Evolutionary conservation across 192 early-diverging fungal species (phyloP), one percentile per base, ranked within the genome.

Genomic region (Podila clonocystis): DNA sequence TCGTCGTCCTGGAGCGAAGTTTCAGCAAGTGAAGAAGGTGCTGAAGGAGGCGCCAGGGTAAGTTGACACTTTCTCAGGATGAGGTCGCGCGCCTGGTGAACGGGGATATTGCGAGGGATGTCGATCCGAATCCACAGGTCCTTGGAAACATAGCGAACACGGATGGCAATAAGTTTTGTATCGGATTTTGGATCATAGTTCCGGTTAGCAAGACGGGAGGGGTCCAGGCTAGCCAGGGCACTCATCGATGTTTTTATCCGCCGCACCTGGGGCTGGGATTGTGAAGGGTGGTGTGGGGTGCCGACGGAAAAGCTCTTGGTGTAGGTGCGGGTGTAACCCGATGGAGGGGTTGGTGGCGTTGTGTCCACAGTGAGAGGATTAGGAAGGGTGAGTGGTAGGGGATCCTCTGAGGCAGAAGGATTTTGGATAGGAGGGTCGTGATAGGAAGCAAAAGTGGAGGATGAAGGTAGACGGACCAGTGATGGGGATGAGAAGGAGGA

Each of bases 111-210:
- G 50, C 71, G 60, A 12, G 77, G 77, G 20, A 80, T 67, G 4
- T 80, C 77, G 4, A 80, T 38, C 26, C 70, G 24, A 13, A 80
- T 49, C 77, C 77, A 80, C 17, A 73, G 29, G 29, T 73, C 77
- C 24, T 72, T 72, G 12, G 77, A 63, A 4, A 80, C 77, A 26
- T 64, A 72, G 0, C 77, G 65, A 22, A 80, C 71, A 36, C 66
- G 55, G 31, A 80, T 52, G 0, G 71, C 55, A 11, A 80, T 80
- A 0, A 58, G 61, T 24, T 70, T 62, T 5, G 69, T 52, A n/a
- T 61, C 75, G 15, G 66, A 52, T 33, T 67, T 68, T 9, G 20
- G 30, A 63, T 34, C 34, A 9, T 29, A 38, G 62, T 63, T 34
- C 19, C 12, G 75, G 20, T 68, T 58, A 24, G 62, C 36, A 34